Evolutionary conservation across 352 stramenopile genomes (phyloP).

Genomic region (Blastocystis sp.): DNA sequence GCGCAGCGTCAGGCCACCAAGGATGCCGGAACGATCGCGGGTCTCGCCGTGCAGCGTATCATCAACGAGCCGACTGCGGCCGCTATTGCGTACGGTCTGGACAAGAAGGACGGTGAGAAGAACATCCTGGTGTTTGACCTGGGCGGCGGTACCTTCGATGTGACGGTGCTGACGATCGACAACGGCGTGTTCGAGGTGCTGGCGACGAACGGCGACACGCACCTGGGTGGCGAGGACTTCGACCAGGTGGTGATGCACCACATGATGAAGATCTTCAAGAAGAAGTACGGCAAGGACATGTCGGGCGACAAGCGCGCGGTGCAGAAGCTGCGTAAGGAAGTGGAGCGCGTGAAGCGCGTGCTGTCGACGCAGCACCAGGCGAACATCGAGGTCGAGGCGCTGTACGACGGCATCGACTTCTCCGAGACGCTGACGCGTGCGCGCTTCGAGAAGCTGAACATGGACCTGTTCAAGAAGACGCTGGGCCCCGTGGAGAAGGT

Average conservation of each 20-base stretch:
- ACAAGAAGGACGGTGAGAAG: slow-evolving; percentile 76
- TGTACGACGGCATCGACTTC: slow-evolving; percentile 75
- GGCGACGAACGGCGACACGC: slow-evolving; percentile 82
- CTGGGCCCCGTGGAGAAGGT: slow-evolving; percentile 77
- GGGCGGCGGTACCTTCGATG: too few relatives aligned
- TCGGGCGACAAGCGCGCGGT: slow-evolving; percentile 86
- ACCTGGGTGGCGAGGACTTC: slow-evolving; percentile 83
- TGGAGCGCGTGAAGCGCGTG: slow-evolving; percentile 89
- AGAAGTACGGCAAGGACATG: slow-evolving; percentile 84
- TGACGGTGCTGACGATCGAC: too few relatives aligned
- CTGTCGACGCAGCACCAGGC: slow-evolving; percentile 90
- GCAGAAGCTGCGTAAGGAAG: slow-evolving; percentile 87
- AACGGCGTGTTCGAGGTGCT: too few relatives aligned
- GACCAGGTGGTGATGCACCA: slow-evolving; percentile 86
- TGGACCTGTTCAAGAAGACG: slow-evolving; percentile 91
- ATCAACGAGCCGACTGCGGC: slow-evolving; percentile 87
- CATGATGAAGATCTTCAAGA: slow-evolving; percentile 83
- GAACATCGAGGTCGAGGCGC: slow-evolving; percentile 87
- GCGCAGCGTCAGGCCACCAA: slow-evolving; percentile 98
- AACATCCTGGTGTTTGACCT: too few relatives aligned
- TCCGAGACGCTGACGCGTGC: slow-evolving; percentile 83
- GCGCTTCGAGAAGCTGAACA: slow-evolving; percentile 92
- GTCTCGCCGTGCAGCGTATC: slow-evolving; percentile 96
- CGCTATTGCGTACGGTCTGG: slow-evolving; percentile 87
- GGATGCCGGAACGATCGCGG: slow-evolving; percentile 95